Base-by-base conservation (phyloP, 208 protist genomes). In the Eutreptiella sp. region DNA sequence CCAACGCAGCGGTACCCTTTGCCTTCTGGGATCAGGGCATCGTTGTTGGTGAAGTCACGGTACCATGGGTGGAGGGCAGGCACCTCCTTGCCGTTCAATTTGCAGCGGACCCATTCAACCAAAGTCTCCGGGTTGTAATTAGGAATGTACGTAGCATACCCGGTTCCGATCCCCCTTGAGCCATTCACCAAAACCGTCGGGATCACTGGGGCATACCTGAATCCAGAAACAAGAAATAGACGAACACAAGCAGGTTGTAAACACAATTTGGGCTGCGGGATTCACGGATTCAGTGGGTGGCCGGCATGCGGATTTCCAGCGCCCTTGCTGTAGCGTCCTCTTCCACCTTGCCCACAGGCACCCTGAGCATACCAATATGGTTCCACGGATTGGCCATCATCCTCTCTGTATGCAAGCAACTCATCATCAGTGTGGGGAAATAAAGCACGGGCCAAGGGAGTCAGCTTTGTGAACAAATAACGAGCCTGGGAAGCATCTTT, bases 161-260 rank as follows among this genome's bases (percentile, higher is more conserved):
- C 98, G 5, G 97, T 99, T 41, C 97, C 98, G 69, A 99, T 99
- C 70, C 97, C 98, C 7, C 93, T 79, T 2, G 85, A 77, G 35
- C 98, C 97, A 81, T 99, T 99, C 27, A 99, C 87, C 0, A 99
- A 80, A 14, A 93, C 89, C 81, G 98, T 97, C 9, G 98, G 98
- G 32, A 99, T 85, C 23, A 99, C 85, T 4, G 98, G 98, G 3
- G 97, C 60, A 77, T 99, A 99, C n/a, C n/a, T n/a, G n/a, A n/a
- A n/a, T n/a, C n/a, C n/a, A n/a, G n/a, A n/a, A n/a, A 23, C 35
- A 38, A n/a, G n/a, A 41, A 41, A n/a, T 41, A n/a, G n/a, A n/a
- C n/a, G n/a, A n/a, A n/a, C n/a, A n/a, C n/a, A n/a, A n/a, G n/a
- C n/a, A n/a, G n/a, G n/a, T n/a, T n/a, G n/a, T n/a, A n/a, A n/a